Evolutionary conservation across 192 early-diverging fungal genomes (phyloP), one percentile per base, ranked within the genome.

Genomic region (Ambispora gerdemannii): DNA sequence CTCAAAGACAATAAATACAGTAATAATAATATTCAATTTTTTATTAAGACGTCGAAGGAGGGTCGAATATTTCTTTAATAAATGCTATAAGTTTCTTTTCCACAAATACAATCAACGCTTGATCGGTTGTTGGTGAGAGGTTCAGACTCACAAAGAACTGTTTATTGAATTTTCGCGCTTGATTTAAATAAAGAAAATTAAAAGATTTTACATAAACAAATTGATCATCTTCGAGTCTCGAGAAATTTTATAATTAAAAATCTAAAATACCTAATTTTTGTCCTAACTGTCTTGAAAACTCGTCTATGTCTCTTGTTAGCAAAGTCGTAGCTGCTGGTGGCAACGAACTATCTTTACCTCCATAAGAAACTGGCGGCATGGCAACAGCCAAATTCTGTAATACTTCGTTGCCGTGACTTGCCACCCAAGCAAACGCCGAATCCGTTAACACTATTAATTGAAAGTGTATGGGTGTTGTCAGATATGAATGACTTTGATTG

Each of bases 91-190:
- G 22, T 34, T 52, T 60, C 38, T 61, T 70, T 32, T 70, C 68
- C 1, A 13, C 38, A 50, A 70, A 70, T 0, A 35, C 17, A 32
- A 59, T 2, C 35, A 70, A 59, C 25, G 22, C 36, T 24, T 70
- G 35, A 3, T 49, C 7, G 25, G 20, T 65, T 30, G 36, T 3
- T 4, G 51, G 22, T 28, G 67, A 33, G 15, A 70, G 28, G 31
- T 70, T 70, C 28, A 70, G 38, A 25, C 68, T 70, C 15, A 60
- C 68, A 32, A 70, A 61, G 33, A 70, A 70, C 34, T 60, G 68
- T 60, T 60, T 70, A 19, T 60, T 60, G 36, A 70, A 70, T 28
- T 70, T 70, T 31, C 47, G n/a, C 7, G 68, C 68, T 70, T 38
- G 20, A 38, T 22, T 19, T 28, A 38, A 58, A 38, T 25, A 25